Conservation (phyloP, 1,284 basidiomycete genomes). For the Microbotryum scabiosae region DNA sequence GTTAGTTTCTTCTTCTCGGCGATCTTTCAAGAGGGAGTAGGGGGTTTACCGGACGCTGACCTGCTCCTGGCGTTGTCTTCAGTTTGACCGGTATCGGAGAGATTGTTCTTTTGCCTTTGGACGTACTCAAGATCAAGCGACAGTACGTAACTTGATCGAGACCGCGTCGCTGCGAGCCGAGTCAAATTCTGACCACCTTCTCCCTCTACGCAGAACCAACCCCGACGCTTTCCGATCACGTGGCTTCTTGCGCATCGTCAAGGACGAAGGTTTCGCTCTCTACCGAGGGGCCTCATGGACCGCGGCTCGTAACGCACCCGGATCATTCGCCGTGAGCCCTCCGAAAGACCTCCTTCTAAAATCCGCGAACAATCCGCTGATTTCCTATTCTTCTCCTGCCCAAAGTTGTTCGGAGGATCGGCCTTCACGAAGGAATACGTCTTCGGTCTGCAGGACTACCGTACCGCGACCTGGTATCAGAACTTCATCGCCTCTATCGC, state of each 20-base stretch:
- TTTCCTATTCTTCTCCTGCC: background rate
- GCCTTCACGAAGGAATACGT: slow-evolving; percentile 90
- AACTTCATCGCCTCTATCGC: slow-evolving; percentile 87
- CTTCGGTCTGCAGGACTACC: slow-evolving; percentile 81
- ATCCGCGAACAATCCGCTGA: background rate
- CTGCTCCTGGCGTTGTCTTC: slow-evolving; percentile 10
- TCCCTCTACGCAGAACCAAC: slow-evolving; percentile 52
- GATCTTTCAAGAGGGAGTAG: background rate
- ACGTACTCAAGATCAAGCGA: slow-evolving; percentile 96
- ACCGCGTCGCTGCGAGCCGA: background rate
- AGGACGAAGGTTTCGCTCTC: slow-evolving; percentile 79
- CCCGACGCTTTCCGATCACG: slow-evolving; percentile 91
- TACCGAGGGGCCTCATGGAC: slow-evolving; percentile 99
- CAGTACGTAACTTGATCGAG: slow-evolving; percentile 45
- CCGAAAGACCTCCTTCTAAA: too few species aligned
- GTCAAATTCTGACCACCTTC: background rate
- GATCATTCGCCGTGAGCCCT: slow-evolving; percentile 74
- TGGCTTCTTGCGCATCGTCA: slow-evolving; percentile 77
- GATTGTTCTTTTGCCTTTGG: slow-evolving; percentile 87
- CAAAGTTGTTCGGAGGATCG: slow-evolving; percentile 87
- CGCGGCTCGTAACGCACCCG: slow-evolving; percentile 93
- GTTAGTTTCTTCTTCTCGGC: slow-evolving; percentile 45
- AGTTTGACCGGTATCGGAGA: slow-evolving; percentile 94
- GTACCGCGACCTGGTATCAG: slow-evolving; percentile 85
- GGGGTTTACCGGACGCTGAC: background rate